phyloP scores from a whole-genome alignment of 306 rosid genomes.

The Styphnolobium japonicum region DNA sequence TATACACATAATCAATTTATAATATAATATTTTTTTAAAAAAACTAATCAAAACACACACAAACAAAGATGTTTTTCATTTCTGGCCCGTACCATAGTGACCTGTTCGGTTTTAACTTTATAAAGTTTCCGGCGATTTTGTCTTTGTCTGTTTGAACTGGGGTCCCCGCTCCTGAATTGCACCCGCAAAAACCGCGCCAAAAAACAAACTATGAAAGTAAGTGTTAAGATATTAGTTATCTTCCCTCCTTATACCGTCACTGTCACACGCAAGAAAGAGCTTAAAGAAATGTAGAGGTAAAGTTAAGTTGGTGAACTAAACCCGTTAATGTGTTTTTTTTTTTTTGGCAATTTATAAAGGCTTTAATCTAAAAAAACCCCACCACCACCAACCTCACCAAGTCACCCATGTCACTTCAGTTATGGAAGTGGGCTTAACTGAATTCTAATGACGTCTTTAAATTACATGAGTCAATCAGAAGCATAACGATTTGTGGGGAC shows the following conservation, averaged over 20 bases:
- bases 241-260: background rate
- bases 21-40: too few relatives aligned
- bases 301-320: conserved; percentile 92
- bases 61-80: background rate
- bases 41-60: too few relatives aligned
- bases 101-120: background rate
- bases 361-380: background rate
- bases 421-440: conserved; percentile 63
- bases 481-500: conserved; percentile 14
- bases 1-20: too few relatives aligned
- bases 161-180: conserved; percentile 10
- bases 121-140: background rate
- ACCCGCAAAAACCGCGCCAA: conserved; percentile 23
- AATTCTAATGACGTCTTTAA: conserved; percentile 40
- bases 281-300: conserved; percentile 25
- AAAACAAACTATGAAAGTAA: background rate
- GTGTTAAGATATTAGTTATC: background rate
- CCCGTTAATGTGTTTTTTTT: conserved; percentile 36
- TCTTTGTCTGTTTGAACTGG: background rate
- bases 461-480: conserved; percentile 1
- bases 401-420: conserved; percentile 48
- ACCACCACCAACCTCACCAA: conserved; percentile 72
- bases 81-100: background rate
- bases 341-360: background rate
- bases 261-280: conserved; percentile 7